Conservation (phyloP, 345 rosid genomes). For the Brassica napus region DNA sequence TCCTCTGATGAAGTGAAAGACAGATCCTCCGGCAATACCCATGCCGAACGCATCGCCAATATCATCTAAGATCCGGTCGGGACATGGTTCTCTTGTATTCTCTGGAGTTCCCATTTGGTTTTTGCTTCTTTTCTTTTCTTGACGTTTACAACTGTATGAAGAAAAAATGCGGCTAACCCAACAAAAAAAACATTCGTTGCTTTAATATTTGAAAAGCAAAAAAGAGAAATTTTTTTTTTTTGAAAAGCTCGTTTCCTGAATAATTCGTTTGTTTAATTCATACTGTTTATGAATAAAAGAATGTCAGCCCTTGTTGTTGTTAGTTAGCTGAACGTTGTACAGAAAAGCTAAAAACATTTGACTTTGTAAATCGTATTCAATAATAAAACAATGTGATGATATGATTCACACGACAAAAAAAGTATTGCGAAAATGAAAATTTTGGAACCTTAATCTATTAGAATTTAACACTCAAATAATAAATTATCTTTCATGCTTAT, state of each 20-base stretch:
- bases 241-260: constrained; percentile 4
- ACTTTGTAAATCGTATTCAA: constrained; percentile 36
- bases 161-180: constrained; percentile 41
- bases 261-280: constrained; percentile 27
- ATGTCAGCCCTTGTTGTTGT: constrained; percentile 29
- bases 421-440: too few species aligned
- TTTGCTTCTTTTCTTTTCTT: not conserved
- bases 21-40: not conserved
- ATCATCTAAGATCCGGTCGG: not conserved
- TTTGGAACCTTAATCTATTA: too few species aligned
- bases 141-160: not conserved
- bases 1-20: not conserved
- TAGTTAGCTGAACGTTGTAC: constrained; percentile 37
- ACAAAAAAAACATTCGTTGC: not conserved
- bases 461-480: too few species aligned
- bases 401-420: constrained; percentile 33
- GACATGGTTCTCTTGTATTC: not conserved
- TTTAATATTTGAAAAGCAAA: not conserved
- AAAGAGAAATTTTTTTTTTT: too few species aligned
- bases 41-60: not conserved
- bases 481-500: too few species aligned
- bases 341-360: constrained; percentile 25
- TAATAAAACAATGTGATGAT: constrained; percentile 26
- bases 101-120: not conserved
- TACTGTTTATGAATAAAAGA: constrained; percentile 38